Percentiles rank a stretch among this genome's conserved stretches.
Evolutionary conservation across 345 rosid species (phyloP).

Genomic region (Corchorus olitorius): DNA sequence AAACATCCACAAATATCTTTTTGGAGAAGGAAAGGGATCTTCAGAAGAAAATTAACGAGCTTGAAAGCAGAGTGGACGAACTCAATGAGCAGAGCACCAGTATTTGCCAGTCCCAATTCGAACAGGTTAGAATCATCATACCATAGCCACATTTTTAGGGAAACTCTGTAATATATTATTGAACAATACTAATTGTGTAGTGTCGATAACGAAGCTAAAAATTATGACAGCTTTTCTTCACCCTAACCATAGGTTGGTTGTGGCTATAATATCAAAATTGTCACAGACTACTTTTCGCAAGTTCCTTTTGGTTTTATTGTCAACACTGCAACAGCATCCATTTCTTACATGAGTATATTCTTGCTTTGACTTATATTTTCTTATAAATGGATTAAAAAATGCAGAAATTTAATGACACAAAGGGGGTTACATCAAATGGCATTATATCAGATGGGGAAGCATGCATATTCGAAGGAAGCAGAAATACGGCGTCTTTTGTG

Average conservation of each 20-base stretch:
- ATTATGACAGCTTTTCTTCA: neutral
- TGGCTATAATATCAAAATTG: neutral
- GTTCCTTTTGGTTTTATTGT: neutral
- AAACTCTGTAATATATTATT: neutral
- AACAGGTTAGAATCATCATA: conserved; percentile 40
- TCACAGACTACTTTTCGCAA: neutral
- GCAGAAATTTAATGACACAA: conserved; percentile 31
- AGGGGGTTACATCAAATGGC: conserved; percentile 21
- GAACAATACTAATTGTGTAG: neutral
- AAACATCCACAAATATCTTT: conserved; percentile 54
- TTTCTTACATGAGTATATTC: neutral
- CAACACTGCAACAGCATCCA: neutral
- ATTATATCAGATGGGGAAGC: conserved; percentile 25
- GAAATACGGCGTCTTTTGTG: conserved; percentile 15
- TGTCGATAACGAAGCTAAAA: neutral
- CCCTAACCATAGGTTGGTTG: neutral
- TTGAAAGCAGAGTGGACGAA: conserved; percentile 56
- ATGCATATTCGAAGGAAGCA: conserved; percentile 27
- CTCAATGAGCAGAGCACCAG: conserved; percentile 33
- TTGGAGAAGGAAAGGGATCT: conserved; percentile 62
- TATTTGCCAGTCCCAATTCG: conserved; percentile 20
- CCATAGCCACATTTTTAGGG: neutral
- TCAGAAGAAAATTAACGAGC: conserved; percentile 50
- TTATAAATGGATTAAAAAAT: conserved; percentile 15
- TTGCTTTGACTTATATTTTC: conserved; percentile 3